Conservation (phyloP, 805 yeast species). For the Myxozyma monticola region DNA sequence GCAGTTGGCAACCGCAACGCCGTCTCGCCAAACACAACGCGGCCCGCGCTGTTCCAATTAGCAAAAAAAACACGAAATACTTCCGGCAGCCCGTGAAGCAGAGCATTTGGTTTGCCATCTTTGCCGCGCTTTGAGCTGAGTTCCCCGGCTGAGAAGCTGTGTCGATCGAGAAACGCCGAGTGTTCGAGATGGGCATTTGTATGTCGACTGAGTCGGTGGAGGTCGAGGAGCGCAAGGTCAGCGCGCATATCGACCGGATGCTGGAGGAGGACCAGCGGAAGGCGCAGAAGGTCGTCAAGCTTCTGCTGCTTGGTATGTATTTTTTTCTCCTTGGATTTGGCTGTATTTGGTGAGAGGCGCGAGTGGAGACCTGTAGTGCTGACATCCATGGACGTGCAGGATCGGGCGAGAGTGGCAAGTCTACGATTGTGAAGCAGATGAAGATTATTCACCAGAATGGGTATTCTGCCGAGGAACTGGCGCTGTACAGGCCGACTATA, state of each 20-base stretch:
- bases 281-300: constrained; percentile 56
- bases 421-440: constrained; percentile 80
- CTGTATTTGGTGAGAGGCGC: not conserved
- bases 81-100: no score
- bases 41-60: no score
- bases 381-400: constrained; percentile 39
- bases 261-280: constrained; percentile 31
- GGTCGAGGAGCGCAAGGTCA: constrained; percentile 21
- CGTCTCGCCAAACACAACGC: no score
- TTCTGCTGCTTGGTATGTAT: constrained; percentile 51
- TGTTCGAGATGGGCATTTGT: constrained; percentile 22
- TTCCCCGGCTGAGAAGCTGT: no score
- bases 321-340: not conserved
- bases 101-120: no score
- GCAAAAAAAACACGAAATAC: no score
- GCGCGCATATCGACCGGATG: constrained; percentile 23
- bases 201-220: constrained; percentile 14
- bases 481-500: constrained; percentile 75
- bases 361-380: not conserved
- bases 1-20: no score
- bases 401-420: constrained; percentile 85
- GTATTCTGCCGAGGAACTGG: constrained; percentile 66
- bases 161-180: no score
- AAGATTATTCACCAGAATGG: constrained; percentile 75
- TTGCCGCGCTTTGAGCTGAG: no score